These are phyloP conservation scores for Mangifera indica DNA, from an alignment of 345 rosid genomes.

Conservation along the genomic window DNA sequence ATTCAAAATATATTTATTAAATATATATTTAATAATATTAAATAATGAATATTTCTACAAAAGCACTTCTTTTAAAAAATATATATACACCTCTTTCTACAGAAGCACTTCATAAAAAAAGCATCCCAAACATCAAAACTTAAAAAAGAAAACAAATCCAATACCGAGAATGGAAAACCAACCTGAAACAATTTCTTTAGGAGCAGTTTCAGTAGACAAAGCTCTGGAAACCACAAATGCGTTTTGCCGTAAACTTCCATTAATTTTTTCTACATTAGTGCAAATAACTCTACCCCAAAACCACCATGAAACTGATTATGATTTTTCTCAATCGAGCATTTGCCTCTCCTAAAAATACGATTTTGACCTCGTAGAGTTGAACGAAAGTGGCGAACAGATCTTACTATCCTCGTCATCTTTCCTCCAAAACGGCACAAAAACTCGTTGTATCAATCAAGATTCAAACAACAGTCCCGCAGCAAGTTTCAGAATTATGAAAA, in stretches of 20 bases:
- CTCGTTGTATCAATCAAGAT: neutral
- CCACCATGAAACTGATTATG: neutral
- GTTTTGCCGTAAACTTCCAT: slow-evolving; percentile 19
- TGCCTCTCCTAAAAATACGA: slow-evolving; percentile 30
- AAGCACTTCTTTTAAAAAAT: neutral
- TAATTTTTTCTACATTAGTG: slow-evolving; percentile 11
- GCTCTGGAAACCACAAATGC: slow-evolving; percentile 36
- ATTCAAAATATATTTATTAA: too few species aligned
- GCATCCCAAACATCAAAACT: too few species aligned
- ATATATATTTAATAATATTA: too few species aligned
- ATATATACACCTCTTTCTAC: too few species aligned
- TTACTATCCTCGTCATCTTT: slow-evolving; percentile 58
- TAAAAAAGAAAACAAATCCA: neutral
- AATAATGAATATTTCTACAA: too few species aligned
- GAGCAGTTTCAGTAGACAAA: slow-evolving; percentile 49
- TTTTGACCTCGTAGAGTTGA: slow-evolving; percentile 39
- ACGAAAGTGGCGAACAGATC: slow-evolving; percentile 41
- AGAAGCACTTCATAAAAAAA: too few species aligned
- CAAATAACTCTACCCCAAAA: slow-evolving; percentile 20
- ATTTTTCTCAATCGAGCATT: slow-evolving; percentile 21
- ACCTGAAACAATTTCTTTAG: slow-evolving; percentile 44
- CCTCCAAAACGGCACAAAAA: slow-evolving; percentile 7
- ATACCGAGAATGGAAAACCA: slow-evolving; percentile 10
- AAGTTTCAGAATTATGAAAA: neutral
- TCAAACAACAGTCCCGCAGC: slow-evolving; percentile 4